These are phyloP conservation scores for Yarrowia yakushimensis DNA, from an alignment of 805 yeast species.

Conservation along the genomic window DNA sequence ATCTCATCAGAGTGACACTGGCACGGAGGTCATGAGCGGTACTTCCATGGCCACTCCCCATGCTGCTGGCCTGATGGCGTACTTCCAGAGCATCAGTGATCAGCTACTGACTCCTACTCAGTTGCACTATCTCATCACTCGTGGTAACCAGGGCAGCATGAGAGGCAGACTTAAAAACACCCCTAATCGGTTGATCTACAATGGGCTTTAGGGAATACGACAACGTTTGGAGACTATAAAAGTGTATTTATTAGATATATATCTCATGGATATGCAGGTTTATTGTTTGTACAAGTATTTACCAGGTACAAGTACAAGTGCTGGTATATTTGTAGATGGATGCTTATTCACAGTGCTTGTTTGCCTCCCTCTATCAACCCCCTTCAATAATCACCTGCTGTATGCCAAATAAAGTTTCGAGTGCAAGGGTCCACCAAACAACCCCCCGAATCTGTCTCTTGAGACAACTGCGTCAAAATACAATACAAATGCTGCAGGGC, in stretches of 20 bases:
- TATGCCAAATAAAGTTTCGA: not conserved
- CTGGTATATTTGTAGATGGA: too few relatives aligned
- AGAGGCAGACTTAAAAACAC: not conserved
- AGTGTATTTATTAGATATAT: not conserved
- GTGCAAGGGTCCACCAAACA: not conserved
- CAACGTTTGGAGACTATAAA: not conserved
- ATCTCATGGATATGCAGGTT: too few relatives aligned
- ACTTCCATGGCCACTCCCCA: slow-evolving; percentile 99
- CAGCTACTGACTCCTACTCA: not conserved
- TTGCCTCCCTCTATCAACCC: too few relatives aligned
- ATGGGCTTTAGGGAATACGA: not conserved
- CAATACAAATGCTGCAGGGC: too few relatives aligned
- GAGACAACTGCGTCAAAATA: too few relatives aligned
- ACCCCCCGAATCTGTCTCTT: too few relatives aligned
- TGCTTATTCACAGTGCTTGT: too few relatives aligned
- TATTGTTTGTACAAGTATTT: too few relatives aligned
- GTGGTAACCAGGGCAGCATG: slow-evolving; percentile 10
- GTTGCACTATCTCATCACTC: slow-evolving; percentile 12
- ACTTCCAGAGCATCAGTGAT: slow-evolving; percentile 42
- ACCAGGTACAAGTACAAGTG: too few relatives aligned
- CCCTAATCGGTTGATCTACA: slow-evolving; percentile 12
- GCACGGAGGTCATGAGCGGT: slow-evolving; percentile 55
- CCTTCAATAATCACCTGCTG: not conserved
- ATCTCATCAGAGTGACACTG: slow-evolving; percentile 34
- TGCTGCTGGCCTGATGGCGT: slow-evolving; percentile 85